Evolutionary conservation across 2,329 filamentous ascomycete genomes (phyloP), one percentile per base, ranked within the genome.

Genomic region (Pyricularia sp.): DNA sequence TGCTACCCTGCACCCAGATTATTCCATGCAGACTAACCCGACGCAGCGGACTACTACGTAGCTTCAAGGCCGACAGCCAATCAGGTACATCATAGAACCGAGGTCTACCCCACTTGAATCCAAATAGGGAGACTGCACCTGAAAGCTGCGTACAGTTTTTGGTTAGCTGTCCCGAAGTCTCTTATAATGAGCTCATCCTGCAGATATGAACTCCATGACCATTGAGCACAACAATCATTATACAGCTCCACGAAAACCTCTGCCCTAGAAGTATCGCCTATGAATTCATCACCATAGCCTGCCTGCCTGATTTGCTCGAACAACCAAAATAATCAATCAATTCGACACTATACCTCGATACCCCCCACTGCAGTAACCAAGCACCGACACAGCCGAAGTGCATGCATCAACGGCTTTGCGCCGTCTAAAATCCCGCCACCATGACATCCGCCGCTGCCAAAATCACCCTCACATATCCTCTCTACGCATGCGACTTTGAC

Each of bases 401-500:
- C 58, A 26, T 28, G 25, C 58, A 26, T 12, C 12, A 25, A 26
- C 58, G 58, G 58, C 58, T 61, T 31, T 61, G 58, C 58, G 58
- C 58, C 58, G 58, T 26, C 17, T 12, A n/a, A 61, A 25, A 25
- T 61, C n/a, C 42, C 26, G 50, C 25, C 55, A 50, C 55, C 26
- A 68, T 68, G 66, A 64, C 66, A 59, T 68, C 66, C 23, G 58
- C 66, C 30, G 79, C 79, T 70, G 85, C 90, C 70, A 90, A 88
- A 78, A 82, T 88, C 73, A 87, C 88, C 69, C 86, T 96, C 72
- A 87, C 88, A 69, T 97, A 94, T 79, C 94, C 94, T 66, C 86
- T 97, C 70, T 97, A 93, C 78, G 88, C 91, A 69, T 91, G 93
- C 77, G 93, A 93, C 76, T 97, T 97, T 78, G 93, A 97, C 76